These are phyloP conservation scores for Eurotiales sp. DNA, from an alignment of 2,329 filamentous ascomycete genomes.

Conservation along the genomic window DNA sequence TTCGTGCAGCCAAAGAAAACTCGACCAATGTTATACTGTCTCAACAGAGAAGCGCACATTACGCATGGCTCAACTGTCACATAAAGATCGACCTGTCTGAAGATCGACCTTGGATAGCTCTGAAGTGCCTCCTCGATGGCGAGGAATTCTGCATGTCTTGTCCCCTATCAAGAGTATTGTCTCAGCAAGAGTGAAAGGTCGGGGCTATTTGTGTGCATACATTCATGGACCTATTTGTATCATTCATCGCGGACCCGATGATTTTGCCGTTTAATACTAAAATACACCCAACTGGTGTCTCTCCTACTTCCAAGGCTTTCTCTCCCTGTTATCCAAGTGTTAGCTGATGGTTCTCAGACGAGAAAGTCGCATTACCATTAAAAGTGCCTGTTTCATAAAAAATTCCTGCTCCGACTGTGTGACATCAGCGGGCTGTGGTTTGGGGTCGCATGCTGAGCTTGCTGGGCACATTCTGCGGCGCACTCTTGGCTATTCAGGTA, in stretches of 20 bases:
- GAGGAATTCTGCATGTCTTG: conserved; percentile 92
- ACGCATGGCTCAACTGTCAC: conserved; percentile 98
- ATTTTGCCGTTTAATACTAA: conserved; percentile 75
- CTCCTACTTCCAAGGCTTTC: conserved; percentile 76
- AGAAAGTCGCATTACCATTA: conserved; percentile 60
- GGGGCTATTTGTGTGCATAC: conserved; percentile 30
- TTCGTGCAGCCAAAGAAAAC: conserved; percentile 96
- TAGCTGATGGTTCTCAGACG: neutral
- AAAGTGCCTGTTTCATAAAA: conserved; percentile 82
- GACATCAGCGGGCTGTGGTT: conserved; percentile 16
- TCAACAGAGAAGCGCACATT: conserved; percentile 92
- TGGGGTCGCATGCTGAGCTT: neutral
- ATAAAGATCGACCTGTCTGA: conserved; percentile 76
- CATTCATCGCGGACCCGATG: conserved; percentile 92
- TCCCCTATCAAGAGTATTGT: conserved; percentile 63
- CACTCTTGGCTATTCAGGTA: neutral
- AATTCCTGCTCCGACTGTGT: conserved; percentile 41
- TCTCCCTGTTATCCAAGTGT: conserved; percentile 59
- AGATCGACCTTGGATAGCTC: conserved; percentile 62
- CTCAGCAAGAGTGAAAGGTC: neutral
- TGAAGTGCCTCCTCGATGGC: conserved; percentile 67
- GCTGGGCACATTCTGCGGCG: neutral
- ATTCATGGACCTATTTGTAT: conserved; percentile 82
- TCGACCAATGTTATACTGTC: conserved; percentile 80
- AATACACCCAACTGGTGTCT: conserved; percentile 95